Evolutionary conservation across 352 stramenopile genomes (phyloP), one percentile per base, ranked within the genome.

Genomic region (Globisporangium yorkense): DNA sequence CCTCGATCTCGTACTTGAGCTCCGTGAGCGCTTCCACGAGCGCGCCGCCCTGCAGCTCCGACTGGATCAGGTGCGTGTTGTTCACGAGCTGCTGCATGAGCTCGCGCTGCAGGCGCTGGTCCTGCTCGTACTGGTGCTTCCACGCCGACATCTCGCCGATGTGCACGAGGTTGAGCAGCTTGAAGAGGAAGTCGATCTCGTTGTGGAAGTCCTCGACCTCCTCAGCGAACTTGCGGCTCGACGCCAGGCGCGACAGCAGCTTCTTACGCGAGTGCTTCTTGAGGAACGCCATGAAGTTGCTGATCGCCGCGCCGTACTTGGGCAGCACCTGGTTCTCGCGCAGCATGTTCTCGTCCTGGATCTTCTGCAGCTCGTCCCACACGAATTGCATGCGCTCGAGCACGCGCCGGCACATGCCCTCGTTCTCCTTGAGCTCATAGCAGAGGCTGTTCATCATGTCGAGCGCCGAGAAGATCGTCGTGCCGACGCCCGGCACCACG

Each of bases 401-500:
- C 40, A 72, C 61, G 24, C 39, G 43, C 43, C 33, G n/a, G 33
- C 65, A 69, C 53, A 62, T 49, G 13, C 56, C 53, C 27, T 66
- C 52, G 43, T 59, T 56, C 54, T 72, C 66, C 45, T 70, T 66
- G 54, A 70, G 55, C 31, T 69, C 54, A 27, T 60, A 52, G 40
- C 70, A 70, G 9, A 76, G 60, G 24, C 55, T 54, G 20, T 65
- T 20, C 49, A 72, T 57, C 24, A 56, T 67, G 10, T 59, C 62
- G 41, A 80, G 47, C 40, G 71, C 68, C 18, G 65, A 54, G 33
- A 64, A 29, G 62, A 78, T 69, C 33, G 55, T 60, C 39, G 60
- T 54, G n/a, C 71, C 71, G 44, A 75, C 35, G 31, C 68, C 71
- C 9, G 71, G 71, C 35, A 79, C 63, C 40, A 79, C 63, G n/a